These are phyloP conservation scores for Nymphaea thermarum DNA, from an alignment of 164 flowering plant species.

Conservation along the genomic window DNA sequence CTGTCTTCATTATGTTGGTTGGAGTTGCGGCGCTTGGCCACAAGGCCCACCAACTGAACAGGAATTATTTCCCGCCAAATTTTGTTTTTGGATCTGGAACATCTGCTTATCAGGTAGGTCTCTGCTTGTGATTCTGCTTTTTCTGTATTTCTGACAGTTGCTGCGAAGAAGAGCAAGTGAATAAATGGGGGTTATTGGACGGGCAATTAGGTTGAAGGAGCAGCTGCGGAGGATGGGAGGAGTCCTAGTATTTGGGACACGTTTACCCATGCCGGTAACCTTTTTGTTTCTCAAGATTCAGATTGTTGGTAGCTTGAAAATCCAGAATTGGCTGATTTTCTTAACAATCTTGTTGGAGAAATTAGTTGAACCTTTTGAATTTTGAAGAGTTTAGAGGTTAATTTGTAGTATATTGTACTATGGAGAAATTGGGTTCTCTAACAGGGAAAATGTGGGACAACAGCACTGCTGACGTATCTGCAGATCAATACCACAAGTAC, in stretches of 20 bases:
- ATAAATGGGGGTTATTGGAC: not conserved
- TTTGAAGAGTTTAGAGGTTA: not conserved
- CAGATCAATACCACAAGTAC: slow-evolving; percentile 53
- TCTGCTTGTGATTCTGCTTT: not conserved
- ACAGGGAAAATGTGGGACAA: slow-evolving; percentile 10
- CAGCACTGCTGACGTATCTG: slow-evolving; percentile 32
- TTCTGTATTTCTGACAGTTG: not conserved
- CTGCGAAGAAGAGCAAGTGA: not conserved
- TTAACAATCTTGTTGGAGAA: not conserved
- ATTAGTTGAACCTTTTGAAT: no score
- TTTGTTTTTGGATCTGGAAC: not conserved
- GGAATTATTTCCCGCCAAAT: not conserved
- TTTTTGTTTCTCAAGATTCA: not conserved
- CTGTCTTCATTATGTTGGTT: not conserved
- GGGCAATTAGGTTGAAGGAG: slow-evolving; percentile 4
- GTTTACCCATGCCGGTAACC: slow-evolving; percentile 3
- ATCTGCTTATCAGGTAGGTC: not conserved
- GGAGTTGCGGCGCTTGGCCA: not conserved
- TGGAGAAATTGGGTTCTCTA: not conserved
- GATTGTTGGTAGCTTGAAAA: not conserved
- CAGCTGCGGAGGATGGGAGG: slow-evolving; percentile 10
- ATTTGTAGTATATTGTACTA: not conserved
- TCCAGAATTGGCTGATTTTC: not conserved
- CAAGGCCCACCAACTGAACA: not conserved
- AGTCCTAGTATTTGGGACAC: slow-evolving; percentile 7